phyloP scores from a whole-genome alignment of 2,329 filamentous ascomycete genomes.

The Paracorniculantispora psalliotae region DNA sequence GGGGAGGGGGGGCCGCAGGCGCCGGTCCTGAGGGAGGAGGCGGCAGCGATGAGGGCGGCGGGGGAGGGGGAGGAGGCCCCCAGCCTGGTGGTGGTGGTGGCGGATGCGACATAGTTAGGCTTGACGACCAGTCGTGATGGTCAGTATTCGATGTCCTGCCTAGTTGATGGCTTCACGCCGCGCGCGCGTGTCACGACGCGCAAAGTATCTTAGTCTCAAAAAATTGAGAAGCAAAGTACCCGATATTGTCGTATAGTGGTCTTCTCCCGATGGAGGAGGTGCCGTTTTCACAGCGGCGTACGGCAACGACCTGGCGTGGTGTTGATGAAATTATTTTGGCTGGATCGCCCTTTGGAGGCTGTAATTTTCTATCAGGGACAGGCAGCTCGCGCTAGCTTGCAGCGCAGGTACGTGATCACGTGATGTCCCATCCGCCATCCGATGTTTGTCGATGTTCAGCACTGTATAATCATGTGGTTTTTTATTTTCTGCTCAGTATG shows the following conservation, averaged over 20 bases:
- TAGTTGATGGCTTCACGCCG: slow-evolving; percentile 30
- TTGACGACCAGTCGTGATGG: slow-evolving; percentile 20
- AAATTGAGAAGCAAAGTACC: slow-evolving; percentile 8
- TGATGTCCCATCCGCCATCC: background rate
- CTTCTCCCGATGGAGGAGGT: slow-evolving; percentile 20
- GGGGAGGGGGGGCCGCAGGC: slow-evolving; percentile 70
- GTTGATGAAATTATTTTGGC: slow-evolving; percentile 20
- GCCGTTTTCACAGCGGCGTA: slow-evolving; percentile 25
- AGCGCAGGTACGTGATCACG: slow-evolving; percentile 1
- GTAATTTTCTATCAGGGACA: slow-evolving; percentile 29
- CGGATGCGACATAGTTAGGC: slow-evolving; percentile 44
- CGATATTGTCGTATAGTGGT: slow-evolving; percentile 10
- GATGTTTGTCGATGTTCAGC: background rate
- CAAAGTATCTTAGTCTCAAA: slow-evolving; percentile 12
- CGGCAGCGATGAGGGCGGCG: slow-evolving; percentile 51
- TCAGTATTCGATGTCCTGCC: slow-evolving; percentile 10
- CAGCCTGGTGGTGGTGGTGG: slow-evolving; percentile 55
- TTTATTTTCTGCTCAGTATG: too few species aligned
- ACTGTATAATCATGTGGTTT: too few species aligned
- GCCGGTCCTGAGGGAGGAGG: slow-evolving; percentile 52
- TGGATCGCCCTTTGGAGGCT: slow-evolving; percentile 9
- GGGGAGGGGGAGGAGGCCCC: slow-evolving; percentile 55
- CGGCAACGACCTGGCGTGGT: slow-evolving; percentile 26
- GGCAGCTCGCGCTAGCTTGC: slow-evolving; percentile 10
- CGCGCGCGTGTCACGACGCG: slow-evolving; percentile 31